These are phyloP conservation scores for Russula ochroleuca DNA, from an alignment of 768 basidiomycete species.

Conservation along the genomic window DNA sequence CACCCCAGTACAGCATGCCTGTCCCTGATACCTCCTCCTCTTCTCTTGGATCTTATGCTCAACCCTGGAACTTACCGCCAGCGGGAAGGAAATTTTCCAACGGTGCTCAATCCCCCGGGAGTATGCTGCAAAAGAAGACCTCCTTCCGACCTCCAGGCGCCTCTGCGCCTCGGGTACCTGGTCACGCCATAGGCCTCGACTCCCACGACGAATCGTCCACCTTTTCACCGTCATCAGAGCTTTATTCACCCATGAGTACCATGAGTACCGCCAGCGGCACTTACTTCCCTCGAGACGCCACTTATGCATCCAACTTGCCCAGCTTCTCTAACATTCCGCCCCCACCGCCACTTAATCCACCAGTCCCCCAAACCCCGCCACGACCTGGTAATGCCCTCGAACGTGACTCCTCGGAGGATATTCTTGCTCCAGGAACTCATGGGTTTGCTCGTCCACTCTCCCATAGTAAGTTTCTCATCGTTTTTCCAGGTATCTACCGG, in stretches of 20 bases:
- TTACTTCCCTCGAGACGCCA: conserved; percentile 14
- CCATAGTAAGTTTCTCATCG: conserved; percentile 21
- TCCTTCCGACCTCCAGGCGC: conserved; percentile 33
- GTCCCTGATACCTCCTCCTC: conserved; percentile 17
- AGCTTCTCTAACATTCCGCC: conserved; percentile 12
- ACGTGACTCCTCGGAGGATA: conserved; percentile 25
- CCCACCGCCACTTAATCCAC: conserved; percentile 15
- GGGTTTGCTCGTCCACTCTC: conserved; percentile 25
- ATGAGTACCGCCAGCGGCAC: background rate
- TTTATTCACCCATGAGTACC: conserved; percentile 8
- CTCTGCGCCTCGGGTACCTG: conserved; percentile 32
- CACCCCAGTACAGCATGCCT: conserved; percentile 21
- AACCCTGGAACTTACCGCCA: conserved; percentile 16
- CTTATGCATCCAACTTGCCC: background rate
- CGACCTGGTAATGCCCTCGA: background rate
- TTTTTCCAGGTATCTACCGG: conserved; percentile 5
- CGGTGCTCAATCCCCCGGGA: conserved; percentile 13
- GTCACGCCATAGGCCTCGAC: conserved; percentile 19
- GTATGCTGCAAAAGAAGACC: conserved; percentile 17
- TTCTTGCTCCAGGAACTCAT: conserved; percentile 19
- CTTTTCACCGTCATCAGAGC: conserved; percentile 7
- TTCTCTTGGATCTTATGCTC: conserved; percentile 3
- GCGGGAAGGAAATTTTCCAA: conserved; percentile 17
- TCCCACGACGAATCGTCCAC: conserved; percentile 17
- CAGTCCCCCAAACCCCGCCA: background rate